Evolutionary conservation across 179 eudicot genomes (phyloP), one percentile per base, ranked within the genome.

Genomic region (Silene coronaria): DNA sequence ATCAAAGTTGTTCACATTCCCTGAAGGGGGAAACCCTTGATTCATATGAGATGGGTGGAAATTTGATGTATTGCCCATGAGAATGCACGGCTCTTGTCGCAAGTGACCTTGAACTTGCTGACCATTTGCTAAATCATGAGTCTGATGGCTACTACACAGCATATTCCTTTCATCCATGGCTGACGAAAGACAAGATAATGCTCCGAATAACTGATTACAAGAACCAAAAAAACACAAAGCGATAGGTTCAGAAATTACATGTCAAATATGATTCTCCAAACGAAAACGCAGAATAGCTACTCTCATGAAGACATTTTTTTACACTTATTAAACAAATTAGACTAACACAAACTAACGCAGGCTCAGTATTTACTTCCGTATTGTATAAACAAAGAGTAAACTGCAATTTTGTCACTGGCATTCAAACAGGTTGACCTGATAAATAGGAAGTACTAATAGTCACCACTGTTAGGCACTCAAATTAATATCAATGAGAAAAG

Each of bases 11-110:
- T 80, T 73, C 45, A 77, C 22, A 73, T 73, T 87, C 64, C 81
- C 89, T 5, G 91, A 71, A 72, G 89, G 77, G 42, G 90, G 92
- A 65, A 87, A 51, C 13, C 84, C 76, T 3, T 83, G 66, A 75
- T 72, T 88, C 62, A 82, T 66, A 78, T 57, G 88, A 67, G 88
- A 85, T 51, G 80, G 92, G 19, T 84, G 82, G 61, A 73, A 88
- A 83, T 80, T 88, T 36, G 85, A 45, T 32, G 85, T 42, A 80
- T 76, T 82, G 51, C 90, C 86, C 74, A 82, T 71, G 65, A 85
- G 72, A 69, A 88, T 80, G 77, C 82, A 86, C 36, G 97, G 90
- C 75, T 88, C 91, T 10, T 90, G 91, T 76, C 75, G 86, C 59
- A 80, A 71, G 75, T 80, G 91, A 81, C 81, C 78, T 60, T 70